Base-by-base conservation (phyloP, 345 rosid species). In the Cardamine occulta region DNA sequence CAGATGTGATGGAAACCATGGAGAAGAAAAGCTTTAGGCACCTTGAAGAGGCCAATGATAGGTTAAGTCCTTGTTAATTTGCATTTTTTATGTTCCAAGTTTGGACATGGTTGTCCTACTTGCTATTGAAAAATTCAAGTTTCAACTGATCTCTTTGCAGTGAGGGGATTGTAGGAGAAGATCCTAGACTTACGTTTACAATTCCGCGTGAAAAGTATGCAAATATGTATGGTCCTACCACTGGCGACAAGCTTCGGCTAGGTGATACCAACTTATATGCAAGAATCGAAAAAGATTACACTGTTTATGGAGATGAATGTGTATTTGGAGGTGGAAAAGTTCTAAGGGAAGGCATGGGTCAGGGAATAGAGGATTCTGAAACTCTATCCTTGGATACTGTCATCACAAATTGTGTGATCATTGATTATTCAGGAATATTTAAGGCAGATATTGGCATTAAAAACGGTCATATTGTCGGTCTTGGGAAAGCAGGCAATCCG, bases 281-380 rank as follows among this genome's bases (percentile, higher is more conserved):
- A 28, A 92, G 87, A 84, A 86, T 94, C 5, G 98, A 94, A 85
- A 80, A 73, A 58, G 97, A 91, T 75, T 83, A 74, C 83, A 82
- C 97, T n/a, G 64, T 79, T 18, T 86, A 88, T 84, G 99, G 99
- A 5, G 99, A 95, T 83, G 99, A 95, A 84, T 89, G 99, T 31
- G 86, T 95, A 49, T 95, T 95, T 73, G 99, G 99, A 53, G 99
- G 99, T 48, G 99, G 99, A 73, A 92, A 95, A 85, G 99, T 95
- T 73, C 74, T 95, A 74, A 86, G 99, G 83, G 99, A 95, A 70
- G 97, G 99, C 78, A 90, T 92, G 97, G 99, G 99, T 54, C 99
- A 95, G 79, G 81, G 89, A 23, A 74, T 85, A 57, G 90, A 86
- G 52, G 72, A 78, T 57, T n/a, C 28, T 70, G 83, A 89, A 47